Evolutionary conservation across 192 early-diverging fungal species (phyloP), one percentile per base, ranked within the genome.

Genomic region (Spizellomyces punctatus): DNA sequence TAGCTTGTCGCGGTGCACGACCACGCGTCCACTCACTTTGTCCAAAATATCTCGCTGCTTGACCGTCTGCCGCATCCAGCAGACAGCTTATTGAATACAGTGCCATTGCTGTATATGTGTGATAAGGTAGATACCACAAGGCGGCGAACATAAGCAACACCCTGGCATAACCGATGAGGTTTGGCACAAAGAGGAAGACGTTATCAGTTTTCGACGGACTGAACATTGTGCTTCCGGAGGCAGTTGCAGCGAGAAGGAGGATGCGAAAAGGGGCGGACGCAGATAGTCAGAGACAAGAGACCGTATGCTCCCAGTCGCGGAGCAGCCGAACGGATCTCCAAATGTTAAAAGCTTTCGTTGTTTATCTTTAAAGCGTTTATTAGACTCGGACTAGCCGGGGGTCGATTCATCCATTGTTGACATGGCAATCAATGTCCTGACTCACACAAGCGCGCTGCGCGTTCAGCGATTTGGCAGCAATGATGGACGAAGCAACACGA

Each of bases 51-150:
- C 96, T 83, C n/a, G 98, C 98, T 60, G 94, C 95, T 72, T 93
- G 84, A 3, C 98, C 98, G 79, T 99, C 96, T 8, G 91, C 87
- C 2, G 93, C 98, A 76, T 99, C 98, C 54, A 99, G 82, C 41
- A 98, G 74, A 75, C 92, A 93, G n/a, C 94, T 96, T 48, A 93
- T 72, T 36, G 86, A 88, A 77, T 99, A 99, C 21, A 93, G 72
- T 21, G 83, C 47, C 66, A 97, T 90, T 69, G 93, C 92, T 3
- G 76, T 78, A 59, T 82, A 81, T 10, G 95, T 92, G 58, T 88
- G 83, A 16, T 47, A 66, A 27, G 82, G 73, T 89, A 99, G 92
- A 77, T 86, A 88, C 75, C 88, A 90, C 49, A 94, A 80, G 5
- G 96, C 87, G 4, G 83, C 46, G 17, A 83, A 83, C 6, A 91